These are phyloP conservation scores for Monosporascus sp. DNA, from an alignment of 2,329 filamentous ascomycete species.

Conservation along the genomic window DNA sequence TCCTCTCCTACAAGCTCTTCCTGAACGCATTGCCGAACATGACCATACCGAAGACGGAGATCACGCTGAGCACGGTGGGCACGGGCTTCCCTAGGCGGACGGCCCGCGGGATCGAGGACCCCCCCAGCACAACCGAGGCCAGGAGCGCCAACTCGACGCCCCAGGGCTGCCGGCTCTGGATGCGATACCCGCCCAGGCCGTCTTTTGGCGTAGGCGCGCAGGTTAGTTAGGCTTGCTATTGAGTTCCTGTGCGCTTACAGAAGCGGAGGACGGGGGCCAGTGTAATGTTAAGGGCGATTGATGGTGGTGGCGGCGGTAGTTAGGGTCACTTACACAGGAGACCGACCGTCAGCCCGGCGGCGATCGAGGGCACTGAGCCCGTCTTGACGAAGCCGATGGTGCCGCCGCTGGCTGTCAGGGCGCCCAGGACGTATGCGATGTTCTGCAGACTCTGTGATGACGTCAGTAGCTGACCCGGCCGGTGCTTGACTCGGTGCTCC, in stretches of 20 bases:
- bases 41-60: conserved; percentile 73
- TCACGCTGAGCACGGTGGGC: conserved; percentile 69
- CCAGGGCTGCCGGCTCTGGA: conserved; percentile 69
- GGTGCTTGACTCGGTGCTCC: no score
- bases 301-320: not conserved
- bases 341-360: conserved; percentile 80
- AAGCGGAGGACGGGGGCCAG: not conserved
- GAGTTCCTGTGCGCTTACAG: not conserved
- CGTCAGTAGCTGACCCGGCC: no score
- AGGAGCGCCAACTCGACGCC: conserved; percentile 86
- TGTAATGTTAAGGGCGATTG: not conserved
- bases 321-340: conserved; percentile 43
- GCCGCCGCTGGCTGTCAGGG: conserved; percentile 80
- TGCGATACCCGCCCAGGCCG: conserved; percentile 73
- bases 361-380: conserved; percentile 79
- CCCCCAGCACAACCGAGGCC: conserved; percentile 78
- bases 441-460: conserved; percentile 36
- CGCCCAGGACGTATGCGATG: conserved; percentile 73
- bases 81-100: conserved; percentile 81
- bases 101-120: conserved; percentile 79
- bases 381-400: conserved; percentile 82
- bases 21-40: conserved; percentile 71
- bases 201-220: conserved; percentile 39
- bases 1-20: conserved; percentile 30
- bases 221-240: conserved; percentile 1